Conservation (phyloP, 345 rosid species). For the Populus euphratica region DNA sequence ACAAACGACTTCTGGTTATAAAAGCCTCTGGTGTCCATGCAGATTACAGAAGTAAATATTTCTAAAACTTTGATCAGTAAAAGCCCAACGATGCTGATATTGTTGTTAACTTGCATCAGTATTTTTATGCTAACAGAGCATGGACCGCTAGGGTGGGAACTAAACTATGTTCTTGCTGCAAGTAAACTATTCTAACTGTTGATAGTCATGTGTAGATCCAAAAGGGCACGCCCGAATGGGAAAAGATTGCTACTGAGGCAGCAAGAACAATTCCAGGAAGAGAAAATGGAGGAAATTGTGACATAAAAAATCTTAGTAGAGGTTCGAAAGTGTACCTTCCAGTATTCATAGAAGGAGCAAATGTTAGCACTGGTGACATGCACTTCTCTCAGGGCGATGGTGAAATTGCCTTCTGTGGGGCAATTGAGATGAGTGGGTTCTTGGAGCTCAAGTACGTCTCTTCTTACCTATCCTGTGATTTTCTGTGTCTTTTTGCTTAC, state of each 20-base stretch:
- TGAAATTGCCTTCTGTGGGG: slow-evolving; percentile 90
- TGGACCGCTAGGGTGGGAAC: neutral
- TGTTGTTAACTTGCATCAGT: neutral
- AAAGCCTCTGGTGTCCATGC: neutral
- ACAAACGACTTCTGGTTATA: neutral
- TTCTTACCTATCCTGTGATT: neutral
- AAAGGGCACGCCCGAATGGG: slow-evolving; percentile 70
- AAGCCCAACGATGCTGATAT: neutral
- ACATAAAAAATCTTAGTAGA: slow-evolving; percentile 81
- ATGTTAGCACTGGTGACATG: slow-evolving; percentile 89
- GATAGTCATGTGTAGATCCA: slow-evolving; percentile 40
- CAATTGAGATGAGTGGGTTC: slow-evolving; percentile 93
- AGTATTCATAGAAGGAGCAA: slow-evolving; percentile 86
- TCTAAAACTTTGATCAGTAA: neutral
- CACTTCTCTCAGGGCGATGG: slow-evolving; percentile 98
- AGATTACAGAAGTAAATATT: neutral
- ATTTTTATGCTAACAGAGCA: neutral
- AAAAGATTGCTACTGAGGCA: slow-evolving; percentile 64
- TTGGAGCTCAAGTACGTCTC: slow-evolving; percentile 66
- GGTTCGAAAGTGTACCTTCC: slow-evolving; percentile 86
- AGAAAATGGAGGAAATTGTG: slow-evolving; percentile 97
- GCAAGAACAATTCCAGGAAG: slow-evolving; percentile 90
- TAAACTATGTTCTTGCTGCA: neutral
- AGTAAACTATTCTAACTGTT: slow-evolving; percentile 5
- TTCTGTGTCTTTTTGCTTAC: neutral